phyloP scores from a whole-genome alignment of 192 early-diverging fungal genomes.

The Coemansia sp. region DNA sequence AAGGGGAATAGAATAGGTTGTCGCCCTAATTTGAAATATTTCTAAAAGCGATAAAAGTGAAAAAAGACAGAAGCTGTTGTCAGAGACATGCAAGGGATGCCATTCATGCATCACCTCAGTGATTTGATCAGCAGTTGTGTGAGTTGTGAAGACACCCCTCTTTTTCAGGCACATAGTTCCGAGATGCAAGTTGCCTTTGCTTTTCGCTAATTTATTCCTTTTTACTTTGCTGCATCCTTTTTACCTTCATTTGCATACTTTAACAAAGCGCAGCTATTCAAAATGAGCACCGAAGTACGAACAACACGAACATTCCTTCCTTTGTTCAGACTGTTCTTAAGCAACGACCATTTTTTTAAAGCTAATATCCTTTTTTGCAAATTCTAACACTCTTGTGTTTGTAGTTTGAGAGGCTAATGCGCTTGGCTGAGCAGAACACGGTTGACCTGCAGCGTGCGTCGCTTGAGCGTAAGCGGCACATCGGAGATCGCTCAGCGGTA shows the following conservation, averaged over 20 bases:
- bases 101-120: background rate
- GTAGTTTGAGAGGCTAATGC: constrained; percentile 55
- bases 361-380: background rate
- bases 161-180: background rate
- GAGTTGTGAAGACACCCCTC: no score
- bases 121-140: background rate
- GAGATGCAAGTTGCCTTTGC: background rate
- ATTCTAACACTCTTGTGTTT: background rate
- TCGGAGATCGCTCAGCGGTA: background rate
- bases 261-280: background rate
- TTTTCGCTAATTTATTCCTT: background rate
- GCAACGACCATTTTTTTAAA: background rate
- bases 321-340: background rate
- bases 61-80: background rate
- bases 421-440: constrained; percentile 51
- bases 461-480: constrained; percentile 29
- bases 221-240: background rate
- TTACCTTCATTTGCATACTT: background rate
- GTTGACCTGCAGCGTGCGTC: constrained; percentile 42
- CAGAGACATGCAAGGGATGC: background rate
- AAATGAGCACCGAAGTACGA: constrained; percentile 44
- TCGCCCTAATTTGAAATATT: background rate
- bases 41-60: background rate
- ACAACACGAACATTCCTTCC: background rate
- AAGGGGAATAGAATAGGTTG: background rate